Base-by-base conservation (phyloP, 106 monocot species). In the Gastrodia elata region DNA sequence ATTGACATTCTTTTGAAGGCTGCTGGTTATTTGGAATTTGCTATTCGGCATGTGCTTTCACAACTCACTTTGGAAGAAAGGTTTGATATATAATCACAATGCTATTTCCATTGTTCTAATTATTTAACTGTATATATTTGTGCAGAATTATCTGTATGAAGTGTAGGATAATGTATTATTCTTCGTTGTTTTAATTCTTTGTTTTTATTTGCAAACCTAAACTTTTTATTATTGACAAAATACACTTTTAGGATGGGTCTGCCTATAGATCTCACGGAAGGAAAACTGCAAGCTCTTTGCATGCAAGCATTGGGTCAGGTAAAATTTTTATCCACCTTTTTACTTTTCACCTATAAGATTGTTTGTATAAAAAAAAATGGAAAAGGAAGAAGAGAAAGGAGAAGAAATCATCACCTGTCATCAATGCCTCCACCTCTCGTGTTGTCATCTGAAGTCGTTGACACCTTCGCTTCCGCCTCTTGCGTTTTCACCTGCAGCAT, bases 251-350 rank as follows among this genome's bases (percentile, higher is more conserved):
- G 94, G 86, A 77, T 71, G 65, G 67, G 79, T 77, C 88, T 94
- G 78, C 94, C 94, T 24, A 37, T 84, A 22, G 94, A 94, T 76
- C 39, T 94, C 69, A 46, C 80, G 58, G 88, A 94, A 84, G 94
- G 75, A 75, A 76, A 84, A 38, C 58, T 94, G 38, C 78, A 65
- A 75, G 82, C 94, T 81, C 73, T 88, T 73, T 83, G 88, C 83
- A 81, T 88, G 80, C 94, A 94, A 76, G 90, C 90, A 70, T 38
- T 94, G 32, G 94, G 84, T 59, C 94, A 90, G 84, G 94, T 94
- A 86, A 28, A 55, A 16, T 37, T 67, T 9, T 69, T 40, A 1
- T 25, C 24, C 67, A 67, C 37, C 61, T 61, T 27, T 67, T 35
- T 38, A 67, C 1, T 11, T 14, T 67, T 67, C 36, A n/a, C 67